Conservation (phyloP, 257 asterid species). For the Przewalskia tangutica region DNA sequence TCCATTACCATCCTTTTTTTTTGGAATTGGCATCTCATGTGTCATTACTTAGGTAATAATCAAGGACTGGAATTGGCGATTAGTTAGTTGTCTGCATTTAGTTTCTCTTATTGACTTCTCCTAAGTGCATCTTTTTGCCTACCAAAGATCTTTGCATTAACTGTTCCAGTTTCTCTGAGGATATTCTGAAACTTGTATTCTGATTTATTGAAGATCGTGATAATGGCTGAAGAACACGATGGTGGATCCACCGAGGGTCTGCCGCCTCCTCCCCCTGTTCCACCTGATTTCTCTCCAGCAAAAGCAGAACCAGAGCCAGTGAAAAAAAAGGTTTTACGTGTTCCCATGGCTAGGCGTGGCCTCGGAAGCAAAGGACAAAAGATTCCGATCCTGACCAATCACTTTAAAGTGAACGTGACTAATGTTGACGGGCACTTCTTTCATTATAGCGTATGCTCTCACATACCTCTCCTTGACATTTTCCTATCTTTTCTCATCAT, state of each 20-base stretch:
- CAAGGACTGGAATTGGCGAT: background rate
- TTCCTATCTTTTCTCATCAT: background rate
- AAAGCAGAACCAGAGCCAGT: slow-evolving; percentile 39
- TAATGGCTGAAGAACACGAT: slow-evolving; percentile 17
- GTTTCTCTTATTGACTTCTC: background rate
- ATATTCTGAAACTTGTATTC: background rate
- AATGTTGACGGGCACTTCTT: slow-evolving; percentile 65
- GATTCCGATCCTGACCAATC: slow-evolving; percentile 69
- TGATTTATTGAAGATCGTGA: background rate
- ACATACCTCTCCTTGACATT: background rate
- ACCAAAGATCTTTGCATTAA: background rate
- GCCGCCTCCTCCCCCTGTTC: slow-evolving; percentile 87
- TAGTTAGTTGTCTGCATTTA: background rate
- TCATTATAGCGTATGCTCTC: slow-evolving; percentile 77
- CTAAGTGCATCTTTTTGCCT: background rate
- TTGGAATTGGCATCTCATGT: background rate
- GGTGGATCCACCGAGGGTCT: slow-evolving; percentile 48
- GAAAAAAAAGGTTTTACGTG: slow-evolving; percentile 39
- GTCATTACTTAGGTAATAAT: background rate
- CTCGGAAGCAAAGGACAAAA: slow-evolving; percentile 63
- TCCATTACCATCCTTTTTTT: background rate
- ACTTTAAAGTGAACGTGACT: slow-evolving; percentile 65
- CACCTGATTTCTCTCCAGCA: slow-evolving; percentile 49
- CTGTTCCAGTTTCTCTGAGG: background rate
- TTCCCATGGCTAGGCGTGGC: slow-evolving; percentile 80